A percentile compares a stretch with the other conserved stretches of the same genome.
Conservation (phyloP, 1,284 basidiomycete species). For the Apiotrichum gracile region DNA sequence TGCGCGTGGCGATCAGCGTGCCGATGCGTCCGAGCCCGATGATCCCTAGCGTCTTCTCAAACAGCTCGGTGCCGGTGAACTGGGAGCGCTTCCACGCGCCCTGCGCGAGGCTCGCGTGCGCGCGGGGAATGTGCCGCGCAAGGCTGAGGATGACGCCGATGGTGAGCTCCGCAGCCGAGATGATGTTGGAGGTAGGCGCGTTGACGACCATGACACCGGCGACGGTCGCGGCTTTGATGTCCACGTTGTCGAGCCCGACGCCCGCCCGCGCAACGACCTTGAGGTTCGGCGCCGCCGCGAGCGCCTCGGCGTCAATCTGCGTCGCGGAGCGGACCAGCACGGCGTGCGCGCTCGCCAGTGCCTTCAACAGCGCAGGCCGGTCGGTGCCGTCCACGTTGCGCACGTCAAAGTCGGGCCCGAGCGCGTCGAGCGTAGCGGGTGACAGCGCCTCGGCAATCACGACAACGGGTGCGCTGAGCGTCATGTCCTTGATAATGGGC, state of each 20-base stretch:
- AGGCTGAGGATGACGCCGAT: conserved; percentile 7
- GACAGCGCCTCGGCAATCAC: conserved; percentile 7
- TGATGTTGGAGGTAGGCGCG: conserved; percentile 12
- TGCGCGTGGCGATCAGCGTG: conserved; percentile 14
- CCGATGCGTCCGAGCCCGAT: conserved; percentile 21
- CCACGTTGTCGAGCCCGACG: conserved; percentile 14
- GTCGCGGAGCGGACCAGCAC: conserved; percentile 6
- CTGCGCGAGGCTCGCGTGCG: not conserved
- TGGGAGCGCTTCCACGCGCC: conserved; percentile 3
- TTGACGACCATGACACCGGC: conserved; percentile 14
- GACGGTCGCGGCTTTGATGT: conserved; percentile 7
- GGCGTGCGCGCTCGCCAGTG: not conserved
- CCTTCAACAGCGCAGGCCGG: not conserved
- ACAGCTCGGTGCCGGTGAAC: conserved; percentile 7
- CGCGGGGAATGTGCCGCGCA: conserved; percentile 8
- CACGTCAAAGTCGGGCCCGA: conserved; percentile 2
- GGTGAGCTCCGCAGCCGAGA: conserved; percentile 13
- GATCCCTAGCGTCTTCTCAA: conserved; percentile 12
- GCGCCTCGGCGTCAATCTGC: conserved; percentile 4
- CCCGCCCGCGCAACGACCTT: conserved; percentile 11
- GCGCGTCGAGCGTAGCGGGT: conserved; percentile 1
- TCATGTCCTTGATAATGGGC: too few species aligned
- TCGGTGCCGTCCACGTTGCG: conserved; percentile 8
- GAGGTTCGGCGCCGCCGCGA: conserved; percentile 1
- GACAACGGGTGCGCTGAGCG: not conserved